These are phyloP conservation scores for Chlorella ohadii DNA, from an alignment of 139 green algal genomes.

Conservation along the genomic window DNA sequence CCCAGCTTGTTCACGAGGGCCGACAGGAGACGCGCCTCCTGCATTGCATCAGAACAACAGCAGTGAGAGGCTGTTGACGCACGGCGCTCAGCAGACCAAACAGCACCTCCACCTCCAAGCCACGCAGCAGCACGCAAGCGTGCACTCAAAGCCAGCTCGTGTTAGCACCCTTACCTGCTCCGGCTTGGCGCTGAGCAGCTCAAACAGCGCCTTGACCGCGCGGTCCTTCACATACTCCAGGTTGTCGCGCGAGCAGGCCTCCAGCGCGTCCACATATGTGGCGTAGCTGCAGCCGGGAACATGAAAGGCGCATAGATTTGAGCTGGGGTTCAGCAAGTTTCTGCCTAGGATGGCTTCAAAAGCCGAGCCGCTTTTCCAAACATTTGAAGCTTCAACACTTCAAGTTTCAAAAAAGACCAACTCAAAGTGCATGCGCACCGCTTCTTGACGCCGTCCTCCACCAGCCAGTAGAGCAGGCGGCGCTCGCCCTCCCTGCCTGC, in stretches of 20 bases:
- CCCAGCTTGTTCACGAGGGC: slow-evolving; percentile 96
- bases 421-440: slow-evolving; percentile 34
- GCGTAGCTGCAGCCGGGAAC: slow-evolving; percentile 75
- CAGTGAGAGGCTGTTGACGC: no score
- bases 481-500: slow-evolving; percentile 61
- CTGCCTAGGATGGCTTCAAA: no score
- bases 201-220: slow-evolving; percentile 60
- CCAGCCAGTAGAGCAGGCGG: slow-evolving; percentile 80
- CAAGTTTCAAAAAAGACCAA: no score
- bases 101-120: background rate
- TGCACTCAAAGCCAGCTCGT: no score
- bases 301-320: no score
- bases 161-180: background rate
- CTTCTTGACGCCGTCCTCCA: slow-evolving; percentile 90
- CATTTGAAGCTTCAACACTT: no score
- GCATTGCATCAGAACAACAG: no score
- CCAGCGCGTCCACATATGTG: slow-evolving; percentile 73
- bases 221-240: slow-evolving; percentile 89
- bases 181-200: slow-evolving; percentile 9
- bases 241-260: slow-evolving; percentile 78
- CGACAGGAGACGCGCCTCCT: slow-evolving; percentile 75
- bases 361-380: no score
- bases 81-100: slow-evolving; percentile 53
- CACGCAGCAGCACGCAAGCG: no score
- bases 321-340: no score